A percentile compares a stretch with the other conserved stretches of the same genome.
phyloP scores from a whole-genome alignment of 2,329 filamentous ascomycete species.

The Trichophyton schoenleinii region DNA sequence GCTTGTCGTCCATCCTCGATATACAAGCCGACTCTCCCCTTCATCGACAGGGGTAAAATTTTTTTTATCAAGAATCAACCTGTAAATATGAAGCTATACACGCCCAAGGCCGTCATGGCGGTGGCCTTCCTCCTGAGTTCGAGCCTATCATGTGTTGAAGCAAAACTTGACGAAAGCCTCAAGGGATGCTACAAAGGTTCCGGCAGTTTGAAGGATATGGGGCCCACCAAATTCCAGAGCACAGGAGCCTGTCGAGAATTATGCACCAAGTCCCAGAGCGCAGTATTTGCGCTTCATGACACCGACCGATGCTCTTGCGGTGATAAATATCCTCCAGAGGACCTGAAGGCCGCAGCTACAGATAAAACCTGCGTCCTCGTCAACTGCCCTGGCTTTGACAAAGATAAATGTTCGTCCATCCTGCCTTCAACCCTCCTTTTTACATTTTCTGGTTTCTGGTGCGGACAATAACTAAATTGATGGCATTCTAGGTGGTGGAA shows the following conservation, averaged over 20 bases:
- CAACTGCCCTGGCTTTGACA: slow-evolving; percentile 50
- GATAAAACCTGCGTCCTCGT: neutral
- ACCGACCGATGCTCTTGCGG: slow-evolving; percentile 63
- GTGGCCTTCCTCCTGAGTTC: slow-evolving; percentile 6
- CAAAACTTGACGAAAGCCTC: neutral
- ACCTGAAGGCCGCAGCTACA: neutral
- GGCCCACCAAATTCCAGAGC: slow-evolving; percentile 41
- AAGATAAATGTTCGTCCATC: slow-evolving; percentile 50
- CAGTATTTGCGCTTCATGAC: slow-evolving; percentile 51
- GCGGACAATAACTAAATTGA: slow-evolving; percentile 13
- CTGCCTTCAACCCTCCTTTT: neutral
- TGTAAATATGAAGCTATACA: slow-evolving; percentile 7
- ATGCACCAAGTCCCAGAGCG: slow-evolving; percentile 37
- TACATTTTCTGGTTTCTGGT: neutral
- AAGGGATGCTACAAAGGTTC: slow-evolving; percentile 43
- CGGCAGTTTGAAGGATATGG: slow-evolving; percentile 37
- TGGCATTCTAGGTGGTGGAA: slow-evolving; percentile 43
- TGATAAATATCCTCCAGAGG: slow-evolving; percentile 48
- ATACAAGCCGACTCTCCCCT: neutral
- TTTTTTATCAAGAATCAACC: no score
- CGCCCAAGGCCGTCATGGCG: slow-evolving; percentile 6
- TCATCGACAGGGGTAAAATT: no score
- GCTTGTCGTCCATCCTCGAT: neutral
- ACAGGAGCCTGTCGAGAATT: slow-evolving; percentile 42
- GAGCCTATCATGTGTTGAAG: neutral